These are phyloP conservation scores for Nakazawaea anatomiae DNA, from an alignment of 805 yeast species.

Conservation along the genomic window DNA sequence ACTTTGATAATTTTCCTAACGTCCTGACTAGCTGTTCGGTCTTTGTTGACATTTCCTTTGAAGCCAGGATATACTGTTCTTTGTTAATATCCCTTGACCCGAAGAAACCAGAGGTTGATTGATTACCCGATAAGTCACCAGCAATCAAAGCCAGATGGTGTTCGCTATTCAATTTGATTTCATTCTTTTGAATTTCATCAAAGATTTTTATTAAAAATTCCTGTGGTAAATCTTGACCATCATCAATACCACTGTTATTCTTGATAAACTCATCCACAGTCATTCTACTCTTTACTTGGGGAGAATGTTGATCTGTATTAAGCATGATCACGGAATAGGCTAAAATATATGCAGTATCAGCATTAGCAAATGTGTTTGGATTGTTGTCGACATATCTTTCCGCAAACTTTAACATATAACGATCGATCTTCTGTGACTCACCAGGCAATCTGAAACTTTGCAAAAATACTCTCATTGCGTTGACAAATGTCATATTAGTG, in stretches of 20 bases:
- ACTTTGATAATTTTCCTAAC: conserved; percentile 43
- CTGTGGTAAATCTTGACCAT: conserved; percentile 75
- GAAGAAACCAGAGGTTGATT: conserved; percentile 37
- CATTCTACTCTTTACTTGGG: conserved; percentile 84
- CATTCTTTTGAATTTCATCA: conserved; percentile 74
- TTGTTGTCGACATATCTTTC: conserved; percentile 86
- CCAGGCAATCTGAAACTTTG: conserved; percentile 95
- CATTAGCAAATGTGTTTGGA: conserved; percentile 81
- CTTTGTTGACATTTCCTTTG: conserved; percentile 84
- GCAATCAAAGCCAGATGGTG: conserved; percentile 87
- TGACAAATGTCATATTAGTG: conserved; percentile 62
- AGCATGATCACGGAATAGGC: conserved; percentile 90
- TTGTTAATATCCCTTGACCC: conserved; percentile 63
- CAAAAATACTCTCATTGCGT: conserved; percentile 76
- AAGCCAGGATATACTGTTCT: conserved; percentile 89
- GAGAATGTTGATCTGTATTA: conserved; percentile 91
- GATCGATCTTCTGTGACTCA: conserved; percentile 95
- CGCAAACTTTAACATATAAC: conserved; percentile 96
- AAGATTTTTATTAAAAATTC: conserved; percentile 66
- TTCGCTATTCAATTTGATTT: conserved; percentile 87
- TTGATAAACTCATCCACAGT: conserved; percentile 77
- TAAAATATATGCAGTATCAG: conserved; percentile 89
- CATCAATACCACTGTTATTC: conserved; percentile 90
- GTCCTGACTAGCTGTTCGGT: conserved; percentile 78
- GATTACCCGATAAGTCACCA: conserved; percentile 41